A percentile compares a stretch with the other conserved stretches of the same genome.
Conservation (phyloP, 208 protist genomes). For the Trypanosoma rangeli region DNA sequence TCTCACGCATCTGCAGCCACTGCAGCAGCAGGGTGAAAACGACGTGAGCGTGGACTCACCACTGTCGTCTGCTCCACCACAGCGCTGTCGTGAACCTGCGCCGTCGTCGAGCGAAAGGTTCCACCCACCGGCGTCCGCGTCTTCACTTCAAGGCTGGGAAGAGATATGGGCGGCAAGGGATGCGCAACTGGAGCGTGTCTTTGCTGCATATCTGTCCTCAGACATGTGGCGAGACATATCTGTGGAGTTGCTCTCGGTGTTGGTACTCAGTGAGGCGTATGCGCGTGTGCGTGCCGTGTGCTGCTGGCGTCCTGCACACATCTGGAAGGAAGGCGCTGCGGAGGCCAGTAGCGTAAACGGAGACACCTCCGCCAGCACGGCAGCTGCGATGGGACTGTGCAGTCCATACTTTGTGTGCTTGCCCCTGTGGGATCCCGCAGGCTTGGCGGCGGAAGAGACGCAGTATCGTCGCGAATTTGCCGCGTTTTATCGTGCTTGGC, state of each 20-base stretch:
- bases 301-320: background rate
- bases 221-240: constrained; percentile 10
- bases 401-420: constrained; percentile 14
- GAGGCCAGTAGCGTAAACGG: background rate
- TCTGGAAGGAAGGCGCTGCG: background rate
- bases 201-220: background rate
- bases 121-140: background rate
- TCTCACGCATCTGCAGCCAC: constrained; percentile 11
- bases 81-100: background rate
- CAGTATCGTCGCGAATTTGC: constrained; percentile 8
- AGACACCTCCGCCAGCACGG: background rate
- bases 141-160: constrained; percentile 11
- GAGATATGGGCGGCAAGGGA: constrained; percentile 13
- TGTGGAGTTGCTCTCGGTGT: constrained; percentile 12
- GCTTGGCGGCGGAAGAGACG: constrained; percentile 1
- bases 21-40: background rate
- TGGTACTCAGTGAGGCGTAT: constrained; percentile 17
- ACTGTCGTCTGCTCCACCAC: background rate
- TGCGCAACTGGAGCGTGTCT: constrained; percentile 8
- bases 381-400: background rate
- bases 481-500: constrained; percentile 9
- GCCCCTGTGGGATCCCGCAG: constrained; percentile 11
- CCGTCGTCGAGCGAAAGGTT: background rate
- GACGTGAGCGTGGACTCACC: background rate
- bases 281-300: constrained; percentile 13